Evolutionary conservation across 768 basidiomycete genomes (phyloP), one percentile per base, ranked within the genome.

Genomic region (Flagelloscypha sp.): DNA sequence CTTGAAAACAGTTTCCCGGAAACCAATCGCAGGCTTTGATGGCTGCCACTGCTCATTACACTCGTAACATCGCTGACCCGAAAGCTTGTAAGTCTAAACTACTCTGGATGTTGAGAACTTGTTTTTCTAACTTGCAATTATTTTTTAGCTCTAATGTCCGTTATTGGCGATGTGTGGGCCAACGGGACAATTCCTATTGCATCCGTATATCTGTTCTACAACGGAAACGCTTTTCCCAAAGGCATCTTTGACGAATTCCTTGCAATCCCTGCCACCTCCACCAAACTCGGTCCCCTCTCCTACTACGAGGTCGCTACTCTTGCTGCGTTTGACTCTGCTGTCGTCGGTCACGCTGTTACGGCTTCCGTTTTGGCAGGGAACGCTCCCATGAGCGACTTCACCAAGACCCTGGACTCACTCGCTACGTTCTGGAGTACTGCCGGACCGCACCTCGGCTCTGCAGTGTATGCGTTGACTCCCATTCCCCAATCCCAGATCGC

Each of bases 191-290:
- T 54, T 13, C 38, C 41, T 5, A 35, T 53, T 24, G 55, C 62
- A 36, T 44, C 55, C 7, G 33, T 55, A 22, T 48, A 46, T 9
- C 48, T 56, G 22, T 65, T 63, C 41, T 66, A 65, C 46, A 55
- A 57, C 33, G 64, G 64, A 9, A 42, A 57, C 2, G 47, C 49
- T 1, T 55, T 61, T 9, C 61, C 62, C 3, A 30, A 38, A 6
- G 44, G 47, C 9, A 55, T 60, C 16, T 68, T 62, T 39, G 56
- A 57, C 3, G 60, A 64, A 25, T 62, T 68, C 42, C 50, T 65
- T 16, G 45, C 57, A 12, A 57, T 68, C 21, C 62, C 64, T 7
- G 37, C 56, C 0, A 43, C 48, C 15, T 41, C 37, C 10, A 47
- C 47, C 9, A 35, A 49, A 13, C 40, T 63, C 2, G 49, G 50